phyloP scores from a whole-genome alignment of 2,329 filamentous ascomycete species.

The Blastomyces emzantsi region DNA sequence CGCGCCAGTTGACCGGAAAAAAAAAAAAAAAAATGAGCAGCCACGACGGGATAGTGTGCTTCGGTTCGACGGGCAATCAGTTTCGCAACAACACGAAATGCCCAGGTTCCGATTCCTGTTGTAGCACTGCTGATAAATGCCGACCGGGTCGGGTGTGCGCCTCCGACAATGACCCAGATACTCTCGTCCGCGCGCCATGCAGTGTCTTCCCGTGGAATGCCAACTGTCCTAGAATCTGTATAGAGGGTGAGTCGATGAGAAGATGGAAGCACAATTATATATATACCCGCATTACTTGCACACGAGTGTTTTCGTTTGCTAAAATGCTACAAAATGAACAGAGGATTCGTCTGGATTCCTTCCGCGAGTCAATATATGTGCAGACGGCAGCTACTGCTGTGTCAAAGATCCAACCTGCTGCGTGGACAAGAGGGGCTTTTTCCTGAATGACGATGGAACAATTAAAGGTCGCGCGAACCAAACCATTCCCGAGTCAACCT shows the following conservation, averaged over 20 bases:
- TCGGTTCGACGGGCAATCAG: not conserved
- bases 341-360: not conserved
- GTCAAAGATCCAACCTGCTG: conserved; percentile 5
- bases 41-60: not conserved
- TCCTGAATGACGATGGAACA: conserved; percentile 2
- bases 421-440: not conserved
- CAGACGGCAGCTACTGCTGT: conserved; percentile 4
- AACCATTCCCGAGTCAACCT: not conserved
- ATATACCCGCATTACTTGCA: not conserved
- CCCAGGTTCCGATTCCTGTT: conserved; percentile 1
- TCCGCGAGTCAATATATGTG: conserved; percentile 3
- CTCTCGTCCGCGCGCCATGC: not conserved
- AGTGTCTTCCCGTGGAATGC: not conserved
- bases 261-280: not conserved
- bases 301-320: not conserved
- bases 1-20: not conserved
- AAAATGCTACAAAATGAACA: not conserved
- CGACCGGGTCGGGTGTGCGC: conserved; percentile 3
- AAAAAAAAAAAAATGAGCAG: conserved; percentile 1
- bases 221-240: conserved; percentile 1
- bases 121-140: not conserved
- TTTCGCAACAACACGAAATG: not conserved
- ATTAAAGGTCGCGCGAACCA: conserved; percentile 1
- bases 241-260: conserved; percentile 4
- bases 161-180: not conserved